Base-by-base conservation (phyloP, 2,329 filamentous ascomycete genomes). In the Dendrostoma leiphaemia region DNA sequence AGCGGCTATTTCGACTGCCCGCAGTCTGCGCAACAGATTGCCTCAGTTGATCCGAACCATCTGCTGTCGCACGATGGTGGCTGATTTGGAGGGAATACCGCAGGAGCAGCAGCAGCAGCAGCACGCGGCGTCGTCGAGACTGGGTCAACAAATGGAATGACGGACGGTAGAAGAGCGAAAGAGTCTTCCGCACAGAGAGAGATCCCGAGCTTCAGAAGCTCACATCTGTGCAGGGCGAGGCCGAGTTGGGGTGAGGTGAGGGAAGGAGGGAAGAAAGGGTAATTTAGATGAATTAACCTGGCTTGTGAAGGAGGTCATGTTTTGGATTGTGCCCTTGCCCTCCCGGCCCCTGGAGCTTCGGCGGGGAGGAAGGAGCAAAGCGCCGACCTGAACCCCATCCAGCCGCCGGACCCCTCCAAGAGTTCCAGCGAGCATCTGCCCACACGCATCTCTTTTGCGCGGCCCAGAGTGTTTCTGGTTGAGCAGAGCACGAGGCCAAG, bases 351-450 rank as follows among this genome's bases (percentile, higher is more conserved):
- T 26, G 21, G 38, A 26, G 38, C 23, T 17, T 51, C 48, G 54
- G 45, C 38, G 54, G 31, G 31, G 32, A 47, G 54, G 54, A 45
- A 48, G 54, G 45, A 53, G 32, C 26, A 49, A 49, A 56, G 54
- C 31, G 49, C 54, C 54, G 54, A 53, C n/a, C 19, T n/a, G n/a
- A 46, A 37, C 49, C 54, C 21, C 38, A 17, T 28, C 43, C 32
- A 40, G 24, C 28, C 15, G 26, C 35, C 26, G 13, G 37, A 40
- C 29, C 43, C 35, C 45, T 41, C 23, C 48, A 31, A 26, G n/a
- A n/a, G n/a, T 24, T 23, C 41, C 13, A 26, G 31, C 21, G 12
- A 34, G 29, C 17, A 19, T 19, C 24, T 28, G 48, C 26, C 19
- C 19, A 19, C 19, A 26, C 6, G 49, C 48, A 12, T 19, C 23